Percentiles rank a stretch among this genome's conserved stretches.
Conservation (phyloP, 345 rosid species). For the Populus ilicifolia region DNA sequence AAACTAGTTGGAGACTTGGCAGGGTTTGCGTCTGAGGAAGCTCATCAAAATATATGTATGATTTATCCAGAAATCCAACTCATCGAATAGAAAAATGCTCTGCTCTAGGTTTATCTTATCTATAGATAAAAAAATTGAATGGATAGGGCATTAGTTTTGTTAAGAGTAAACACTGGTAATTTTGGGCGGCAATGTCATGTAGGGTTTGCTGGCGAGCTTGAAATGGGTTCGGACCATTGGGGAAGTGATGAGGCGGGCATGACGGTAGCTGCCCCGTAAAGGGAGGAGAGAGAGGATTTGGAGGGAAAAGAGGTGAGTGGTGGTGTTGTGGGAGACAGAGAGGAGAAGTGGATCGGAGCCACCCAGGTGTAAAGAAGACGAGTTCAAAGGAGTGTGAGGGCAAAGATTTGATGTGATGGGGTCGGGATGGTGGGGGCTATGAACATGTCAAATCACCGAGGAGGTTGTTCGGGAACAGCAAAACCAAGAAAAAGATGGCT, state of each 20-base stretch:
- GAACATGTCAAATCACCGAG: conserved; percentile 18
- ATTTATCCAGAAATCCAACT: neutral
- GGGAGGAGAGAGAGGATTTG: neutral
- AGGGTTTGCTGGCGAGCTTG: neutral
- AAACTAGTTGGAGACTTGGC: neutral
- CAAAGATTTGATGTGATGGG: conserved; percentile 26
- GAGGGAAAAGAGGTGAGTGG: conserved; percentile 16
- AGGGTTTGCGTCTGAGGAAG: neutral
- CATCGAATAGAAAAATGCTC: neutral
- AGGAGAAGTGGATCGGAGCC: conserved; percentile 19
- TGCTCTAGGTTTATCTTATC: no score
- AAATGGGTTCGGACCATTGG: neutral
- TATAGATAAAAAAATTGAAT: no score
- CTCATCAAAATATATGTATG: neutral
- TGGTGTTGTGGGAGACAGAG: conserved; percentile 19
- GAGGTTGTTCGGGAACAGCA: conserved; percentile 20
- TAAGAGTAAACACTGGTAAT: neutral
- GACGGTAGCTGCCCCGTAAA: conserved; percentile 15
- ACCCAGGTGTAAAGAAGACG: conserved; percentile 14
- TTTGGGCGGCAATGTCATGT: neutral
- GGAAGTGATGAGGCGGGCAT: conserved; percentile 4
- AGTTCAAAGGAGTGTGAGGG: neutral
- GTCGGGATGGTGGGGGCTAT: neutral
- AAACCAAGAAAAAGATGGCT: neutral
- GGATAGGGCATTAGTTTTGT: neutral